A percentile compares a stretch with the other conserved stretches of the same genome.
Evolutionary conservation across 192 early-diverging fungal species (phyloP).

Genomic region (Gonapodya prolifera): DNA sequence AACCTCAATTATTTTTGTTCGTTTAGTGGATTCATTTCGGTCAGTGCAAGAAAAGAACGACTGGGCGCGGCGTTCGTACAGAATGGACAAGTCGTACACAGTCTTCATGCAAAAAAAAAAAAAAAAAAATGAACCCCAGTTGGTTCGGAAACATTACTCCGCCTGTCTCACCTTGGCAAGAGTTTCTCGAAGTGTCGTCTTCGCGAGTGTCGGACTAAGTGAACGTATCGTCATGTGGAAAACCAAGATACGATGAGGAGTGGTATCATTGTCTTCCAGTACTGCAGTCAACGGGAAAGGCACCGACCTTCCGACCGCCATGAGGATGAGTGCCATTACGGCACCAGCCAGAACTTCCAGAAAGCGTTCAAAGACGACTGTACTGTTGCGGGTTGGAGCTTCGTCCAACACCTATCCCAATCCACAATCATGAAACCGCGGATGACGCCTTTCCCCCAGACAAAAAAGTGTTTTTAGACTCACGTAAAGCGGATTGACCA

Average conservation of each 20-base stretch:
- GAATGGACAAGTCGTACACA: background rate
- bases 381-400: background rate
- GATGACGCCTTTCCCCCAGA: no score
- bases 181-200: background rate
- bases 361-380: background rate
- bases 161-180: background rate
- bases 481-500: background rate
- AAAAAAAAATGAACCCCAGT: no score
- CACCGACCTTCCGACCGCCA: background rate
- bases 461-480: no score
- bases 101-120: background rate
- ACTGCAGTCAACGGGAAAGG: no score
- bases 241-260: no score
- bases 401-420: background rate
- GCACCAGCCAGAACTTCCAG: background rate
- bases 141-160: no score
- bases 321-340: background rate
- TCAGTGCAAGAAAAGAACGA: background rate
- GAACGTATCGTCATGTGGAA: no score
- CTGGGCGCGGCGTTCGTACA: background rate
- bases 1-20: no score
- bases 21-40: no score
- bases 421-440: no score
- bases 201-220: background rate
- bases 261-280: no score